Conservation (phyloP, 192 early-diverging fungal genomes). For the Coemansia sp. region DNA sequence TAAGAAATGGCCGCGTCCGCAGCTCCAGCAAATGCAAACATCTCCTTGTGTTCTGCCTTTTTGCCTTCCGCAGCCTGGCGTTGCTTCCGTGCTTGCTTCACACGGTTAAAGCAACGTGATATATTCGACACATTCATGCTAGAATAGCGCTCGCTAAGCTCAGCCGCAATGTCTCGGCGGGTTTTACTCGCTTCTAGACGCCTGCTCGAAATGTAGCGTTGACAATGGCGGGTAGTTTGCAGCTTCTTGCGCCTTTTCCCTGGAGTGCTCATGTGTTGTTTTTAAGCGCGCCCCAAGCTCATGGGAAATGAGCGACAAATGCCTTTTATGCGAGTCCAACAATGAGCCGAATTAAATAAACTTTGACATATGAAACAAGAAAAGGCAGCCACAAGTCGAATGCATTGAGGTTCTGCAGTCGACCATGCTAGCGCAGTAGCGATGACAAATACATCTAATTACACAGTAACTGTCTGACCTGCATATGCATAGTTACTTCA, state of each 20-base stretch:
- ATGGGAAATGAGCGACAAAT: neutral
- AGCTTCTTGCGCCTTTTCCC: neutral
- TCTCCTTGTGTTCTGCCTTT: neutral
- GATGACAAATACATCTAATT: neutral
- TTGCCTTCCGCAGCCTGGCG: neutral
- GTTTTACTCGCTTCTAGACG: neutral
- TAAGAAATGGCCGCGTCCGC: neutral
- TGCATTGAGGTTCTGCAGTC: neutral
- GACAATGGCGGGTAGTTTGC: neutral
- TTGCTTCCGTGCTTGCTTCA: neutral
- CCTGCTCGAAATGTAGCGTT: neutral
- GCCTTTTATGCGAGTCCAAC: neutral
- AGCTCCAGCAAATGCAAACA: neutral
- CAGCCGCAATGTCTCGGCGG: neutral
- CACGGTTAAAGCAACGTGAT: neutral
- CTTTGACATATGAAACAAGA: neutral
- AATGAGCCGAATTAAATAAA: neutral
- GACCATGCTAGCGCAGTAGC: neutral
- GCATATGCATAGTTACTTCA: constrained; percentile 13
- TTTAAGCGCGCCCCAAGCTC: neutral
- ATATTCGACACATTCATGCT: neutral
- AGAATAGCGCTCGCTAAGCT: neutral
- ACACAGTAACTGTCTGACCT: neutral
- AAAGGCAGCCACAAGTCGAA: neutral
- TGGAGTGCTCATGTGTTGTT: neutral